phyloP scores from a whole-genome alignment of 257 asterid genomes.

The Linderniella brevidens region DNA sequence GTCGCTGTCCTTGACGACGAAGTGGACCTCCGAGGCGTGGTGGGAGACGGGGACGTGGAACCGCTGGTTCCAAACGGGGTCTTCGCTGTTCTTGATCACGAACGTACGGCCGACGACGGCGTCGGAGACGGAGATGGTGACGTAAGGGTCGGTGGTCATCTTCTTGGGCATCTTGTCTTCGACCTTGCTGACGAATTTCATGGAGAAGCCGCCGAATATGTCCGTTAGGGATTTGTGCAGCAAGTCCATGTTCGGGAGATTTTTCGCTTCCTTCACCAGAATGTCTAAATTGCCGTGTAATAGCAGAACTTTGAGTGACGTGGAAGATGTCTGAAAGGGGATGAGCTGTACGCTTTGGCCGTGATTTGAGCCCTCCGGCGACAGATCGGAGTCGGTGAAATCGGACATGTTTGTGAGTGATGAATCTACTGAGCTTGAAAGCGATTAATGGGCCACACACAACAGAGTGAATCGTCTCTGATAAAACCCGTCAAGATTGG shows the following conservation, averaged over 20 bases:
- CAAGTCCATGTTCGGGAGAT: slow-evolving; percentile 76
- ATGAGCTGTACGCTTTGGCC: slow-evolving; percentile 47
- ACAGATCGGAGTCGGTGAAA: slow-evolving; percentile 19
- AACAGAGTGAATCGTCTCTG: too few species aligned
- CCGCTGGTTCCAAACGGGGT: slow-evolving; percentile 85
- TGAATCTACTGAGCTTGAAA: too few species aligned
- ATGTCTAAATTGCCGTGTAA: slow-evolving; percentile 84
- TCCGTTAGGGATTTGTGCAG: slow-evolving; percentile 43
- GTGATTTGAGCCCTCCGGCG: slow-evolving; percentile 34
- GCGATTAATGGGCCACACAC: too few species aligned
- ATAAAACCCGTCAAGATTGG: too few species aligned
- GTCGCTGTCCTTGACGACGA: slow-evolving; percentile 77
- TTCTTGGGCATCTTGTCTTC: slow-evolving; percentile 8
- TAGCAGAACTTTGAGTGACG: slow-evolving; percentile 26
- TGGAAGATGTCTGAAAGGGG: slow-evolving; percentile 55
- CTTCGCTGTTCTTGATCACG: slow-evolving; percentile 50
- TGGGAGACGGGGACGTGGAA: slow-evolving; percentile 80
- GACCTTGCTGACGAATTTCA: slow-evolving; percentile 19
- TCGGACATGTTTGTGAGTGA: too few species aligned
- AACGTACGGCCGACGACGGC: slow-evolving; percentile 72
- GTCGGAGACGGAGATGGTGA: slow-evolving; percentile 40
- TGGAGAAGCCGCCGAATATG: neutral
- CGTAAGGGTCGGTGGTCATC: slow-evolving; percentile 88
- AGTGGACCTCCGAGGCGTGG: slow-evolving; percentile 65
- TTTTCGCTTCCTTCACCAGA: slow-evolving; percentile 53